Conservation (phyloP, 345 rosid species). For the Erucastrum elatum region DNA sequence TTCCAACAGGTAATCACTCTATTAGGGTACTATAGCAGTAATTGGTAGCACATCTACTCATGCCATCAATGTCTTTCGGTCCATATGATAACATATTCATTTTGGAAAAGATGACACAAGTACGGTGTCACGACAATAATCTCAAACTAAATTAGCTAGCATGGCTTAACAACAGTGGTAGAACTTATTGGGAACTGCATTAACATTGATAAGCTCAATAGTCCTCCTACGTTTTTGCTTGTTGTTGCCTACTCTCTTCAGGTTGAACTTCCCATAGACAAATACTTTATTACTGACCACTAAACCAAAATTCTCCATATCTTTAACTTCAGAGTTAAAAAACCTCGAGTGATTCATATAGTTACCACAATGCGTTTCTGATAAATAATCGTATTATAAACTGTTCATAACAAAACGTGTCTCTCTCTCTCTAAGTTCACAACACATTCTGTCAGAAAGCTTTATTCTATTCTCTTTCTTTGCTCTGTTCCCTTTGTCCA, state of each 20-base stretch:
- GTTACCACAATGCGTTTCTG: no score
- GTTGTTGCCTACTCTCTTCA: not conserved
- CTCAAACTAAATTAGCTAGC: not conserved
- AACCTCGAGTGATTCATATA: no score
- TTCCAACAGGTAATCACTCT: not conserved
- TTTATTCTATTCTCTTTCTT: not conserved
- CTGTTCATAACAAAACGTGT: no score
- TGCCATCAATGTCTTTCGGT: conserved; percentile 23
- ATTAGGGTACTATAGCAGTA: not conserved
- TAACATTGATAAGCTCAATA: conserved; percentile 6
- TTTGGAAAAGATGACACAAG: conserved; percentile 7
- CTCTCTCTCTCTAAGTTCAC: conserved; percentile 33
- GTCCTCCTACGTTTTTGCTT: conserved; percentile 5
- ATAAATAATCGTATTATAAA: no score
- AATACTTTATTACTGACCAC: no score
- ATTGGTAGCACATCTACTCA: conserved; percentile 6
- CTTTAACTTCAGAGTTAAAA: no score
- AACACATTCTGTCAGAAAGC: conserved; percentile 38
- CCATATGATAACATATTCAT: not conserved
- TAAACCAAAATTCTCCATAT: no score
- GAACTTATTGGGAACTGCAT: conserved; percentile 27
- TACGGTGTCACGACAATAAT: not conserved
- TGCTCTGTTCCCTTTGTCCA: conserved; percentile 16
- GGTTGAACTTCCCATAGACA: no score
- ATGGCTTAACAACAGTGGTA: not conserved